Percentiles rank a stretch among this genome's conserved stretches.
These are phyloP conservation scores for Scheffersomyces stambukii DNA, from an alignment of 1,139 yeast species.

Conservation along the genomic window DNA sequence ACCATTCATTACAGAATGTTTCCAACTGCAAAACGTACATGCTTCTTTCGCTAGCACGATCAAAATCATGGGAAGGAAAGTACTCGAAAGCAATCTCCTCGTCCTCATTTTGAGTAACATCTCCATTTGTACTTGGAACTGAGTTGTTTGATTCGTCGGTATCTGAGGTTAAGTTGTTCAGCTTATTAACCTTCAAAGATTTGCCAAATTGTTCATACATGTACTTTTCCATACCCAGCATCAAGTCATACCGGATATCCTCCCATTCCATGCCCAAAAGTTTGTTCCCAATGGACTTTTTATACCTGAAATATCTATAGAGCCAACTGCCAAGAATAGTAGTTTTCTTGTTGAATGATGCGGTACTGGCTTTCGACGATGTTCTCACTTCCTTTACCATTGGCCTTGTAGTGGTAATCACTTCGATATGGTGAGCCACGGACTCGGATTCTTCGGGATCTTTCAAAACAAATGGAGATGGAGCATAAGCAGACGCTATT, in stretches of 20 bases:
- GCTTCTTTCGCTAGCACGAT: conserved; percentile 29
- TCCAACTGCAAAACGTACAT: conserved; percentile 25
- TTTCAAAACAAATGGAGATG: conserved; percentile 3
- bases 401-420: conserved; percentile 24
- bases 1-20: conserved; percentile 25
- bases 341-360: conserved; percentile 25
- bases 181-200: conserved; percentile 8
- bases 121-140: background rate
- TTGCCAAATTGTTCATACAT: conserved; percentile 34
- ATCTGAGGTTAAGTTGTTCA: no score
- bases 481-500: conserved; percentile 10
- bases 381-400: conserved; percentile 27
- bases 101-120: conserved; percentile 3
- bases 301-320: conserved; percentile 35
- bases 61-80: conserved; percentile 34
- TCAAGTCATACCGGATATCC: conserved; percentile 37
- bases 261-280: conserved; percentile 46
- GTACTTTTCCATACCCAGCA: conserved; percentile 34
- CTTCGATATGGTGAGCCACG: conserved; percentile 17
- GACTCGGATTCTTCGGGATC: conserved; percentile 15
- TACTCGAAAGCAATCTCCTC: conserved; percentile 13
- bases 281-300: conserved; percentile 35
- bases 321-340: conserved; percentile 31
- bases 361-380: conserved; percentile 26
- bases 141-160: no score